Percentiles rank a stretch among this genome's conserved stretches.
Evolutionary conservation across 2,329 filamentous ascomycete genomes (phyloP).

Genomic region (Pseudopithomyces chartarum): DNA sequence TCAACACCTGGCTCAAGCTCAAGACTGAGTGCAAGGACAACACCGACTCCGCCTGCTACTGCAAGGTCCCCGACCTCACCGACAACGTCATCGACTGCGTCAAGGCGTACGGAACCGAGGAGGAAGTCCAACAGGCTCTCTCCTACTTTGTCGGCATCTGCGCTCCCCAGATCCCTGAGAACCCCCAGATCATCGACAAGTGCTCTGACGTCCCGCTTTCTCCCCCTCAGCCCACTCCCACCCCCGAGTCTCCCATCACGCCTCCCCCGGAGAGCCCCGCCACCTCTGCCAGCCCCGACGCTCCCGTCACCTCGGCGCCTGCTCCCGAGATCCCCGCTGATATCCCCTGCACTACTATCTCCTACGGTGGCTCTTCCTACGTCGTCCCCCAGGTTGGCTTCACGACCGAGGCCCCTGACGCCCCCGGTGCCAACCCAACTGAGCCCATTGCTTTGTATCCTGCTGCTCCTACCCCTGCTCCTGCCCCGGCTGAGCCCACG

Average conservation of each 20-base stretch:
- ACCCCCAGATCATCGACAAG: slow-evolving; percentile 84
- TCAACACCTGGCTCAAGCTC: slow-evolving; percentile 84
- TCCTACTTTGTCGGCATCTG: slow-evolving; percentile 92
- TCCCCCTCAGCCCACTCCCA: slow-evolving; percentile 51
- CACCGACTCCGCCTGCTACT: slow-evolving; percentile 84
- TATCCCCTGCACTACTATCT: slow-evolving; percentile 47
- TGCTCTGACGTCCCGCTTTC: slow-evolving; percentile 62
- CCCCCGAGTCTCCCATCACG: slow-evolving; percentile 10
- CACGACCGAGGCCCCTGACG: slow-evolving; percentile 42
- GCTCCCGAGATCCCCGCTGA: slow-evolving; percentile 15
- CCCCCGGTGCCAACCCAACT: slow-evolving; percentile 26
- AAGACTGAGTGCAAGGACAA: slow-evolving; percentile 78
- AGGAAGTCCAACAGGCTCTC: slow-evolving; percentile 72
- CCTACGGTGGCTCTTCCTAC: slow-evolving; percentile 48
- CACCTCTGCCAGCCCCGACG: slow-evolving; percentile 9
- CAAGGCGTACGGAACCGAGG: slow-evolving; percentile 66
- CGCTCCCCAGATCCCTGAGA: slow-evolving; percentile 71
- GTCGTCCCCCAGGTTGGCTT: slow-evolving; percentile 55
- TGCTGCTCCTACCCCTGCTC: slow-evolving; percentile 39
- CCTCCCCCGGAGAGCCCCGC: slow-evolving; percentile 16
- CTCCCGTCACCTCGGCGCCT: slow-evolving; percentile 14
- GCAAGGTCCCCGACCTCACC: slow-evolving; percentile 77
- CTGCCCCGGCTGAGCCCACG: slow-evolving; percentile 36
- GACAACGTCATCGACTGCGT: slow-evolving; percentile 81
- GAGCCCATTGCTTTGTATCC: slow-evolving; percentile 44